Evolutionary conservation across 768 basidiomycete species (phyloP), one percentile per base, ranked within the genome.

Genomic region (Tricholoma flavovirens): DNA sequence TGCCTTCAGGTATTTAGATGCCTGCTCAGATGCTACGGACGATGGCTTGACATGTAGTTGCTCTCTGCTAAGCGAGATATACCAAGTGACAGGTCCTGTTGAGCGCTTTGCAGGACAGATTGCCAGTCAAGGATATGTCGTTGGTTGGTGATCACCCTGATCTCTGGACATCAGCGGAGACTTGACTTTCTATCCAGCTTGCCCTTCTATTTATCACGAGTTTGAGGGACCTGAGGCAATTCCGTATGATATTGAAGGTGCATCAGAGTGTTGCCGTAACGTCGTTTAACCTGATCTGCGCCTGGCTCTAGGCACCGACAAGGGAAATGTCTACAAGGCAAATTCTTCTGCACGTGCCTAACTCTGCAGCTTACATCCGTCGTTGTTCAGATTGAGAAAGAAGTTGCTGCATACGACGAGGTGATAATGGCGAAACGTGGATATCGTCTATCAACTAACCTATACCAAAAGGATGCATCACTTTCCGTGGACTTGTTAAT

Each of bases 11-110:
- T 85, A 66, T 51, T 1, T 4, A 8, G 5, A 35, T 53, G n/a
- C 55, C 40, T 49, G 29, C 29, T 17, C 17, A 26, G 24, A 48
- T 17, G 46, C 5, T 30, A n/a, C 7, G 8, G 6, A 12, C 12
- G 10, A 24, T 15, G n/a, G 52, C 40, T 54, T 14, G 14, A 19
- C 21, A 45, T 19, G 22, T 26, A 42, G 42, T n/a, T n/a, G n/a
- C 29, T 35, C 30, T 40, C 19, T 35, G 22, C 17, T 51, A 64
- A 93, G 92, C 64, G 94, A 96, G 74, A 98, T 98, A 54, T 98
- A 97, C 67, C 90, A 92, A 69, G 93, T 95, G 1, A 95, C 92
- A n/a, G 93, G 93, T 0, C 94, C 94, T 33, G 94, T 96, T n/a
- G 93, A 95, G 68, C 83, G 94, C 50, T 93, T 90, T 66, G 89